Evolutionary conservation across 208 protist genomes (phyloP).

Genomic region (Acanthamoeba triangularis): DNA sequence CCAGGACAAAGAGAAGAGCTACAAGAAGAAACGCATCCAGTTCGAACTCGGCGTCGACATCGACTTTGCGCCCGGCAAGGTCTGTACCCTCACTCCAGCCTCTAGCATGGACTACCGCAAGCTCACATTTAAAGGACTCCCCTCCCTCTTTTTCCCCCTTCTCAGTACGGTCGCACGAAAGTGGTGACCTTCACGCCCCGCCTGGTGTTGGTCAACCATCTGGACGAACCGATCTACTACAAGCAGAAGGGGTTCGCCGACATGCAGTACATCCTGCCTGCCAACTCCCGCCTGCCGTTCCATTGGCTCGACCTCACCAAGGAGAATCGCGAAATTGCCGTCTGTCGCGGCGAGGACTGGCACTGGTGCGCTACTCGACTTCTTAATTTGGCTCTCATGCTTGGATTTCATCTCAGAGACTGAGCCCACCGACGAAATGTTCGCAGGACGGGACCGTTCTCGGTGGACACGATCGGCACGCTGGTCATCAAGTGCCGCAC

Average conservation of each 20-base stretch:
- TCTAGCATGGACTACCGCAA: neutral
- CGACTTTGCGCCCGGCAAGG: conserved; percentile 56
- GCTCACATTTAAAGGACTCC: neutral
- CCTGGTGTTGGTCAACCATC: conserved; percentile 58
- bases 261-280: conserved; percentile 39
- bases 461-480: conserved; percentile 33
- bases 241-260: conserved; percentile 42
- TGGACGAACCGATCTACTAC: conserved; percentile 63
- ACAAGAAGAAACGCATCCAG: conserved; percentile 58
- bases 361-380: neutral
- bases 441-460: conserved; percentile 26
- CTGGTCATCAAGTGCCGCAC: conserved; percentile 63
- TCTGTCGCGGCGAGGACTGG: conserved; percentile 46
- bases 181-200: conserved; percentile 56
- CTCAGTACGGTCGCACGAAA: conserved; percentile 69
- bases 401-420: neutral
- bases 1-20: conserved; percentile 46
- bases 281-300: conserved; percentile 66
- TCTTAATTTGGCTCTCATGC: neutral
- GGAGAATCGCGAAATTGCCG: conserved; percentile 40
- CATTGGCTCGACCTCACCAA: conserved; percentile 56
- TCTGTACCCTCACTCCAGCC: neutral
- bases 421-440: neutral
- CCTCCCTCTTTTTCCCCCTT: neutral
- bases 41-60: conserved; percentile 67